Evolutionary conservation across 495 filamentous ascomycete genomes (phyloP).

Genomic region (Aspergillus funiculosus): DNA sequence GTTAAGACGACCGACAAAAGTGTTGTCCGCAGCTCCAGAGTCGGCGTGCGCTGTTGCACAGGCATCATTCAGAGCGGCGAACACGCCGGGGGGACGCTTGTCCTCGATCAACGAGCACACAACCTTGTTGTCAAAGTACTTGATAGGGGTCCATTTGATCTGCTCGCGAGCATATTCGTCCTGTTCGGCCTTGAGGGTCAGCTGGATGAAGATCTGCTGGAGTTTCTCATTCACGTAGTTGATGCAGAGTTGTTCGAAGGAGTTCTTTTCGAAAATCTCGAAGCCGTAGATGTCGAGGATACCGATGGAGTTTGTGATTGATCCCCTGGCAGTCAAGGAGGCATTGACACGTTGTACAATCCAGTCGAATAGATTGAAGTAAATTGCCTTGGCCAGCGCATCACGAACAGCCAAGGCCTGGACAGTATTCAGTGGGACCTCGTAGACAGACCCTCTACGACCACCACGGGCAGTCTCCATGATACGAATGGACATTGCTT

Average conservation of each 20-base stretch:
- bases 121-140: slow-evolving; percentile 99
- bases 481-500: slow-evolving; percentile 83
- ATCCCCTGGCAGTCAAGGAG: slow-evolving; percentile 73
- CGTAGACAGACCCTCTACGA: slow-evolving; percentile 75
- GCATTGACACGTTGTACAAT: slow-evolving; percentile 90
- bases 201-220: slow-evolving; percentile 98
- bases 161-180: slow-evolving; percentile 96
- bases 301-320: slow-evolving; percentile 78
- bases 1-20: slow-evolving; percentile 88
- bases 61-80: slow-evolving; percentile 94
- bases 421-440: slow-evolving; percentile 82
- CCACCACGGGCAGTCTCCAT: slow-evolving; percentile 84
- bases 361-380: slow-evolving; percentile 98
- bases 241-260: slow-evolving; percentile 98
- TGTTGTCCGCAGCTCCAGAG: slow-evolving; percentile 86
- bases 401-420: slow-evolving; percentile 93
- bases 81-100: slow-evolving; percentile 84
- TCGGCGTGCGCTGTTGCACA: slow-evolving; percentile 96
- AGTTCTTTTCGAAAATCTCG: slow-evolving; percentile 99
- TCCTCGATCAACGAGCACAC: slow-evolving; percentile 98
- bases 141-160: slow-evolving; percentile 98
- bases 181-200: slow-evolving; percentile 94
- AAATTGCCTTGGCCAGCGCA: slow-evolving; percentile 89
- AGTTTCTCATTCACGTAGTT: slow-evolving; percentile 99
- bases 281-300: slow-evolving; percentile 99